phyloP scores from a whole-genome alignment of 805 yeast species.

The Komagataella kurtzmanii region DNA sequence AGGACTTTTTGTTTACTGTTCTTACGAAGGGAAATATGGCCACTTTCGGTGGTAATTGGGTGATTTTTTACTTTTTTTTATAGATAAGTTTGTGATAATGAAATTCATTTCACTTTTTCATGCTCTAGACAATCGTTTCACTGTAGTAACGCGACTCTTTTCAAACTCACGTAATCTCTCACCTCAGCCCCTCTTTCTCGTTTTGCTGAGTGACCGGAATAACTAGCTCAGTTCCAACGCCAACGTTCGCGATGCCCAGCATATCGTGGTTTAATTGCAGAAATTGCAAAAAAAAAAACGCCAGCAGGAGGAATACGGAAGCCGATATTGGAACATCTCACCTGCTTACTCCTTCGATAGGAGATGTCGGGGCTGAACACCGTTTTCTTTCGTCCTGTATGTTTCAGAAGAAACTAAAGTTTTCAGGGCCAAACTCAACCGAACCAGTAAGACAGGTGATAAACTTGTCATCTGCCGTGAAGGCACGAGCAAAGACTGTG shows the following conservation, averaged over 20 bases:
- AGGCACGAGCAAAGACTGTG: slow-evolving; percentile 79
- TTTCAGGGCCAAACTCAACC: slow-evolving; percentile 34
- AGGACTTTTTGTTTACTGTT: not conserved
- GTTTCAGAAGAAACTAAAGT: not conserved
- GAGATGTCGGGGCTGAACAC: not conserved
- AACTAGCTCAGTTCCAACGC: not conserved
- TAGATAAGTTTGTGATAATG: too few species aligned
- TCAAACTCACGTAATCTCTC: not conserved
- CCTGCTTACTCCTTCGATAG: not conserved
- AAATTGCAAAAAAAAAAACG: not conserved
- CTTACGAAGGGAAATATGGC: not conserved
- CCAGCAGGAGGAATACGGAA: too few species aligned
- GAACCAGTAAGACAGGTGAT: slow-evolving; percentile 76
- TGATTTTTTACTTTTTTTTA: not conserved
- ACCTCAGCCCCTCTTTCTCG: not conserved
- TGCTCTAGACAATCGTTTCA: not conserved
- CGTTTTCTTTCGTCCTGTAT: not conserved
- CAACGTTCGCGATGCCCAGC: not conserved
- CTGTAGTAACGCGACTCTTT: not conserved
- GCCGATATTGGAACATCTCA: too few species aligned
- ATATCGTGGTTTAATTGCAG: not conserved
- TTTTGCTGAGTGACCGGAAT: not conserved
- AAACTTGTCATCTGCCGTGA: slow-evolving; percentile 66
- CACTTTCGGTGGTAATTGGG: not conserved
- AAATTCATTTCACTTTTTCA: too few species aligned